Evolutionary conservation across 164 flowering plant genomes (phyloP), one percentile per base, ranked within the genome.

Genomic region (Amborella trichopoda): DNA sequence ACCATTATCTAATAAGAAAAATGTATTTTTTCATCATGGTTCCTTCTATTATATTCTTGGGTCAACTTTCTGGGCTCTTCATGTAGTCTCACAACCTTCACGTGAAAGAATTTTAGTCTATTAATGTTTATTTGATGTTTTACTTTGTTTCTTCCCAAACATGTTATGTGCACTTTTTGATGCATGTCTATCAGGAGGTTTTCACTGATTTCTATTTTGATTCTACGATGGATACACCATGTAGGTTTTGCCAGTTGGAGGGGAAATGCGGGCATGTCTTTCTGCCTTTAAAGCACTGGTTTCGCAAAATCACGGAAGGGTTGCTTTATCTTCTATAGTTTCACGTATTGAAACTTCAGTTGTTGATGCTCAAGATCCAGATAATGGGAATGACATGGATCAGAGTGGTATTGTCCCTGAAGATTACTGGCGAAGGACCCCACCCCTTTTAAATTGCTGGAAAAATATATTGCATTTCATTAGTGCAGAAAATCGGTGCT

Each of bases 231-330:
- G 6, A 17, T 28, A 39, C 18, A 22, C 38, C 38, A 38, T 59
- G 19, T 68, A 93, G 99, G 71, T 72, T 39, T 72, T 93, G 37
- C 96, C 91, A 8, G 75, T 80, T 69, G 99, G 95, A 63, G 73
- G 60, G 58, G 99, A 88, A 51, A 58, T 93, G 48, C 50, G 70
- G 16, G 76, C 73, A 30, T 85, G 95, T 71, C 65, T 93, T 48
- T 46, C 58, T 26, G 69, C 76, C 28, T 79, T 93, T 34, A 76
- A 65, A 71, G 81, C 65, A 34, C 52, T 83, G 26, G 70, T 68
- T 50, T 72, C 71, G 38, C 66, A 62, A 47, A 38, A 33, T 59
- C 81, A 71, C 68, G 89, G 95, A 52, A 76, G 48, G 60, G 56
- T 46, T 48, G 86, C 83, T 45, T 59, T 85, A 40, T 37, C 57